A percentile compares a stretch with the other conserved stretches of the same genome.
Evolutionary conservation across 768 basidiomycete species (phyloP).

Genomic region (Kwoniella shandongensis): DNA sequence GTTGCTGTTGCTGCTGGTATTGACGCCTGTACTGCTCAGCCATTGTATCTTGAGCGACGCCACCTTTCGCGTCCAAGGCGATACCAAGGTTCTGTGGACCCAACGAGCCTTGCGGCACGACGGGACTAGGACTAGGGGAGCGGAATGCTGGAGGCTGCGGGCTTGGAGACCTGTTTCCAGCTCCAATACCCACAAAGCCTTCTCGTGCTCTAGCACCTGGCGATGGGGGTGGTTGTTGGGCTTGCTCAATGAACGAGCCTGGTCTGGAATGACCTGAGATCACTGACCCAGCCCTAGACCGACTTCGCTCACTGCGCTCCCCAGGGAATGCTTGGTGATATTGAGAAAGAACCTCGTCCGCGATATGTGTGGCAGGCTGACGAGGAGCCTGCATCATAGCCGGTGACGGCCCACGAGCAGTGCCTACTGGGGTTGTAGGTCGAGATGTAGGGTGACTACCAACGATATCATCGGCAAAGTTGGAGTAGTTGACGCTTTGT

Average conservation of each 20-base stretch:
- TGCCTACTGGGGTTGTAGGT: constrained; percentile 63
- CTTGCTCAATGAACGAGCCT: constrained; percentile 37
- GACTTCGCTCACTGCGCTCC: constrained; percentile 56
- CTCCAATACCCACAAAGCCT: constrained; percentile 80
- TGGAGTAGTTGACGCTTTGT: constrained; percentile 64
- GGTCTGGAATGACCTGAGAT: constrained; percentile 34
- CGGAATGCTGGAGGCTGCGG: constrained; percentile 55
- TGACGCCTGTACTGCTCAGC: constrained; percentile 46
- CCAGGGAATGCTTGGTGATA: constrained; percentile 88
- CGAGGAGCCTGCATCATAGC: constrained; percentile 70
- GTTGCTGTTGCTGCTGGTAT: constrained; percentile 41
- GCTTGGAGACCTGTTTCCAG: constrained; percentile 59
- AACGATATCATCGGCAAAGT: constrained; percentile 75
- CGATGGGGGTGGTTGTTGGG: constrained; percentile 40
- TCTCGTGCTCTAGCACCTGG: constrained; percentile 48
- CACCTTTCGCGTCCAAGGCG: constrained; percentile 72
- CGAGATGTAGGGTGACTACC: constrained; percentile 74
- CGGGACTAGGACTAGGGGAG: constrained; percentile 40
- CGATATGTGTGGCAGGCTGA: constrained; percentile 57
- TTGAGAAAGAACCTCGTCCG: constrained; percentile 67
- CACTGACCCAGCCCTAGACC: constrained; percentile 34
- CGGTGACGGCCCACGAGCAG: constrained; percentile 53
- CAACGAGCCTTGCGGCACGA: constrained; percentile 62
- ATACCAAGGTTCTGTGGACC: constrained; percentile 77
- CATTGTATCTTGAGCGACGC: constrained; percentile 70